Percentiles rank a stretch among this genome's conserved stretches.
Evolutionary conservation across 768 basidiomycete genomes (phyloP).

Genomic region (Tulasnella sp.): DNA sequence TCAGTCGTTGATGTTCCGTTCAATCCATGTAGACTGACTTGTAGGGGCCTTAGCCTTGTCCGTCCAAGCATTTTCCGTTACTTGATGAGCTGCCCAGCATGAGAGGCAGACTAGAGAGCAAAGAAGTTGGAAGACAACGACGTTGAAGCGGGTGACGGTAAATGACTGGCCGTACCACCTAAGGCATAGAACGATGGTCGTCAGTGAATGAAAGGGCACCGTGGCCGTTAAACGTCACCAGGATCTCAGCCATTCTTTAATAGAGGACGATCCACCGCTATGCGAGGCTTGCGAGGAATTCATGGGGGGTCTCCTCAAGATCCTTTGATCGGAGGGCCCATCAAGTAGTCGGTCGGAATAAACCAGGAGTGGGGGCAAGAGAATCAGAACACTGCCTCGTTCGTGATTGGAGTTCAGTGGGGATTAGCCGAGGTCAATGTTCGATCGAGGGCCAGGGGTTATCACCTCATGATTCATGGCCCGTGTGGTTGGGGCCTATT

Average conservation of each 20-base stretch:
- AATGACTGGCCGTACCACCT: conserved; percentile 15
- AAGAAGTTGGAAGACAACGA: background rate
- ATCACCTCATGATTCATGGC: background rate
- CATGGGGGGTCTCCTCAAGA: background rate
- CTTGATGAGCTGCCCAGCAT: conserved; percentile 19
- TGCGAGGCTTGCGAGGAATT: background rate
- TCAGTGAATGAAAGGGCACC: background rate
- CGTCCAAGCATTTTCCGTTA: background rate
- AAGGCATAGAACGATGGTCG: background rate
- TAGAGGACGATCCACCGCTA: background rate
- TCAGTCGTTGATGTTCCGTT: background rate
- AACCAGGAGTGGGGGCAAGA: background rate
- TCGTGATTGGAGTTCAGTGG: background rate
- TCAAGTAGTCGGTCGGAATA: background rate
- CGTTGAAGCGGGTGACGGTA: conserved; percentile 16
- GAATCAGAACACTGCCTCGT: background rate
- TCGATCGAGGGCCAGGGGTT: background rate
- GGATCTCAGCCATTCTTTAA: background rate
- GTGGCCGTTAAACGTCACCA: background rate
- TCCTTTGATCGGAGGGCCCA: background rate
- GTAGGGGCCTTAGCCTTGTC: background rate
- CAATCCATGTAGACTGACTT: background rate
- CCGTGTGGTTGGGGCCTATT: background rate
- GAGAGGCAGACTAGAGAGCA: background rate
- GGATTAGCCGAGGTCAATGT: background rate